Percentiles rank a stretch among this genome's conserved stretches.
Conservation (phyloP, 1,284 basidiomycete genomes). For the Filobasidium uniguttulatum region DNA sequence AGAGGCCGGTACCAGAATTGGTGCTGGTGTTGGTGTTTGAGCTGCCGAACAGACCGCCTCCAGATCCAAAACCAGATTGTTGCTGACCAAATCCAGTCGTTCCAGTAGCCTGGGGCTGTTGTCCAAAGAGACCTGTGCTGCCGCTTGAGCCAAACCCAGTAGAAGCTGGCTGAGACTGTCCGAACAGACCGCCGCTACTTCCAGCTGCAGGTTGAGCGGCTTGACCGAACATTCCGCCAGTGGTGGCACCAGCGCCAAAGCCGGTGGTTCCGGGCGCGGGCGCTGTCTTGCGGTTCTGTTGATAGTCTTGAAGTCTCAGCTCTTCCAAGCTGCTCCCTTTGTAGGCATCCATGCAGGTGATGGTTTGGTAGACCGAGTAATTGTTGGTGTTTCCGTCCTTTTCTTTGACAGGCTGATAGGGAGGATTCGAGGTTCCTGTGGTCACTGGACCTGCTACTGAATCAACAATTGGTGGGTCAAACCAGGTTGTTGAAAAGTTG, state of each 20-base stretch:
- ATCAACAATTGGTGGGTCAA: background rate
- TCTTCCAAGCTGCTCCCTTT: slow-evolving; percentile 19
- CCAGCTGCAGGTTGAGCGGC: slow-evolving; percentile 6
- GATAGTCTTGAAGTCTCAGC: slow-evolving; percentile 37
- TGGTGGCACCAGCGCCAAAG: slow-evolving; percentile 12
- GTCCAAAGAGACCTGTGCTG: slow-evolving; percentile 19
- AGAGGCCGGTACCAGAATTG: slow-evolving; percentile 17
- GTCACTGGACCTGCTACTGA: background rate
- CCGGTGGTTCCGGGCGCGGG: slow-evolving; percentile 42
- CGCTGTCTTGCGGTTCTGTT: slow-evolving; percentile 50
- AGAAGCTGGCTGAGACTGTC: slow-evolving; percentile 15
- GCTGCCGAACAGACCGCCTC: slow-evolving; percentile 21
- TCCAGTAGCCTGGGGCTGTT: slow-evolving; percentile 22
- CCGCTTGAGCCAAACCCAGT: slow-evolving; percentile 38
- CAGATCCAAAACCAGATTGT: slow-evolving; percentile 17
- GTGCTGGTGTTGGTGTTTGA: slow-evolving; percentile 16
- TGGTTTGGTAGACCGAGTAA: slow-evolving; percentile 17
- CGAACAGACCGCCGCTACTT: slow-evolving; percentile 12
- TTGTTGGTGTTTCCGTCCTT: slow-evolving; percentile 15
- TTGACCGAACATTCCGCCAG: slow-evolving; percentile 18
- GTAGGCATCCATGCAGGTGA: slow-evolving; percentile 19
- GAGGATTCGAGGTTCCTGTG: slow-evolving; percentile 6
- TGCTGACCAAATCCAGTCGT: slow-evolving; percentile 22
- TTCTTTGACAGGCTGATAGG: slow-evolving; percentile 10
- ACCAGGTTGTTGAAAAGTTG: background rate